Evolutionary conservation across 345 rosid species (phyloP).

Genomic region (Sisymbrium irio): DNA sequence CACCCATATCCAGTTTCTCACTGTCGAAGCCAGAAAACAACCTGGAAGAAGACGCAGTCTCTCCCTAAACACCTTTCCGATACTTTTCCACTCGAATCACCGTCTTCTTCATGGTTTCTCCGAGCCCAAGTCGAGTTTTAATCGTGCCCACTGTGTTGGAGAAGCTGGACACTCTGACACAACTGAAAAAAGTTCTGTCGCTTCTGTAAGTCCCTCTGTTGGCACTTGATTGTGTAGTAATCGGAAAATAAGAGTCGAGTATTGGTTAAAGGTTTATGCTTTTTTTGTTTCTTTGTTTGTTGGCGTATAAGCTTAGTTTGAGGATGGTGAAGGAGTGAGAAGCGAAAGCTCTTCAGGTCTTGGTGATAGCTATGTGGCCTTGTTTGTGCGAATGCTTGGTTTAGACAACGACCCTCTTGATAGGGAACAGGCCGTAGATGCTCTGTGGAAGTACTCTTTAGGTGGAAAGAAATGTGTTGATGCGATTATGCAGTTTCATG

Average conservation of each 20-base stretch:
- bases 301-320: conserved; percentile 36
- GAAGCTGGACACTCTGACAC: conserved; percentile 41
- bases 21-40: conserved; percentile 32
- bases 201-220: conserved; percentile 47
- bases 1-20: conserved; percentile 18
- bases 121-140: conserved; percentile 25
- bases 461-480: conserved; percentile 84
- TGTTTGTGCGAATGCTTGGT: conserved; percentile 91
- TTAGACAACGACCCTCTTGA: conserved; percentile 78
- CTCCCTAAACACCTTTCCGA: conserved; percentile 20
- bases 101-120: conserved; percentile 17
- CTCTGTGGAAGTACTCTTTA: conserved; percentile 76
- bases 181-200: conserved; percentile 33
- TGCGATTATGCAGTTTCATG: conserved; percentile 68
- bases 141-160: conserved; percentile 27
- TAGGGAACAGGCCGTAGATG: conserved; percentile 73
- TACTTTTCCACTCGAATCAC: conserved; percentile 15
- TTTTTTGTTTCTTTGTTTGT: conserved; percentile 16
- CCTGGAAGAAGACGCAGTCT: conserved; percentile 24
- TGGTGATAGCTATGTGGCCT: conserved; percentile 60
- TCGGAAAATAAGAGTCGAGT: neutral
- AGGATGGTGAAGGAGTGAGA: conserved; percentile 41
- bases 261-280: conserved; percentile 14
- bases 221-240: neutral
- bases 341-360: conserved; percentile 42